Percentiles rank a stretch among this genome's conserved stretches.
phyloP scores from a whole-genome alignment of 2,329 filamentous ascomycete genomes.

The Aspergillus costaricaensis region DNA sequence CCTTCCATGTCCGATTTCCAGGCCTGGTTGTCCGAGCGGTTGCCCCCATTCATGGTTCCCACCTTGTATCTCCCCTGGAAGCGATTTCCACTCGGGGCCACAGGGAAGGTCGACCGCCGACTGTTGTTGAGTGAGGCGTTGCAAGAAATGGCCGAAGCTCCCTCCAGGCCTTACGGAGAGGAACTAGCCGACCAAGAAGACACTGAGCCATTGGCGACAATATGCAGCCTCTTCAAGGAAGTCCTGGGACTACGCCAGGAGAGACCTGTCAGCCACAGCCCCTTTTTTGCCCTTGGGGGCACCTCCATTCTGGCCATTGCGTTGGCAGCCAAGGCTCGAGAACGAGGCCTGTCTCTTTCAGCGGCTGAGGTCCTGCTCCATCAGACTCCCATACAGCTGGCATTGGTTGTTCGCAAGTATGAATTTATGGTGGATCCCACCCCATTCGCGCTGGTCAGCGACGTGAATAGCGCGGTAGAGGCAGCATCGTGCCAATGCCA shows the following conservation, averaged over 20 bases:
- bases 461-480: no score
- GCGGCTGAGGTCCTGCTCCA: neutral
- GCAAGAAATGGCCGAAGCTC: neutral
- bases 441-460: no score
- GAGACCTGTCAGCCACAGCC: neutral
- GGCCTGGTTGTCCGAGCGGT: neutral
- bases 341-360: neutral
- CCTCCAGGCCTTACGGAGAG: neutral
- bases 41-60: neutral
- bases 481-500: no score
- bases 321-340: neutral
- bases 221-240: neutral
- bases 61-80: neutral
- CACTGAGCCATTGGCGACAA: neutral
- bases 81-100: neutral
- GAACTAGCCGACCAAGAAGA: neutral
- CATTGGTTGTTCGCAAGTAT: neutral
- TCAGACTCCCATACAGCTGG: neutral
- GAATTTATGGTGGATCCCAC: neutral
- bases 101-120: neutral
- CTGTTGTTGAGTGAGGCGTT: neutral
- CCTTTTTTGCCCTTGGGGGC: neutral
- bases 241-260: neutral
- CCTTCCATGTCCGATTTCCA: no score
- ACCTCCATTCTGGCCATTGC: neutral